phyloP scores from a whole-genome alignment of 2,329 filamentous ascomycete genomes.

The Xylariaceae sp. region DNA sequence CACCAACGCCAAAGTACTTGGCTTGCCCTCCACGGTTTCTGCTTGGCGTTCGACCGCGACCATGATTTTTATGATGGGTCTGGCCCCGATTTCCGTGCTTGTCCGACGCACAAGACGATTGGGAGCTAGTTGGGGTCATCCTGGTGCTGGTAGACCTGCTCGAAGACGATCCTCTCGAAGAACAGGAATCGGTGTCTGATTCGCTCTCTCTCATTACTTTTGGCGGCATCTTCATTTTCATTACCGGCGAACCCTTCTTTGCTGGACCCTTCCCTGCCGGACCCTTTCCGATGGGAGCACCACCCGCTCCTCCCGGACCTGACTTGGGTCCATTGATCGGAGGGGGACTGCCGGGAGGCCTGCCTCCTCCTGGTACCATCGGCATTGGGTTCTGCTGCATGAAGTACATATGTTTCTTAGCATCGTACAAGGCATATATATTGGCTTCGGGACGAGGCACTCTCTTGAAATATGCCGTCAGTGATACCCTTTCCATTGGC shows the following conservation, averaged over 20 bases:
- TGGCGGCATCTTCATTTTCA: neutral
- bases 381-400: slow-evolving; percentile 1
- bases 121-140: slow-evolving; percentile 6
- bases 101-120: slow-evolving; percentile 10
- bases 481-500: slow-evolving; percentile 33
- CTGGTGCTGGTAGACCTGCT: slow-evolving; percentile 8
- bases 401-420: slow-evolving; percentile 9
- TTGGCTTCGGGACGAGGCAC: slow-evolving; percentile 30
- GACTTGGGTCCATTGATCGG: neutral
- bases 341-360: too few relatives aligned
- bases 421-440: slow-evolving; percentile 15
- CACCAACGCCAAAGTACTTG: neutral
- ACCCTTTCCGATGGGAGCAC: too few relatives aligned
- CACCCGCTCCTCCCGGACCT: neutral
- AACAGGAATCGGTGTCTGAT: slow-evolving; percentile 11
- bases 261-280: neutral
- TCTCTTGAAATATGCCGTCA: slow-evolving; percentile 44
- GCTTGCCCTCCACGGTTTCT: neutral
- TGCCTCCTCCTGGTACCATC: neutral
- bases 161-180: slow-evolving; percentile 9
- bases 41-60: neutral
- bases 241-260: too few relatives aligned
- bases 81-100: slow-evolving; percentile 2
- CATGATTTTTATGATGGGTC: neutral
- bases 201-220: slow-evolving; percentile 2